phyloP scores from a whole-genome alignment of 345 rosid species.

The Arabis hirsuta region DNA sequence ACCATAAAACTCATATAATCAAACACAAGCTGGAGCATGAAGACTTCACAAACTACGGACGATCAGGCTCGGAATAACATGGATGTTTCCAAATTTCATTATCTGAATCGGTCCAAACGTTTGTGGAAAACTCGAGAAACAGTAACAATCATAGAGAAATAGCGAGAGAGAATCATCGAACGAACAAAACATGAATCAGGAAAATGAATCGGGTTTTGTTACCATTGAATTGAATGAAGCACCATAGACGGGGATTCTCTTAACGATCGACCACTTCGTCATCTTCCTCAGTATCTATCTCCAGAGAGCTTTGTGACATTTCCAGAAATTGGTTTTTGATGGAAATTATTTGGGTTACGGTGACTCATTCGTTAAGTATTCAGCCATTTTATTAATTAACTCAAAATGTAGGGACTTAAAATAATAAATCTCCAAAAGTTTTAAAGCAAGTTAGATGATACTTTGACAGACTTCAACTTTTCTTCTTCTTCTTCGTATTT shows the following conservation, averaged over 20 bases:
- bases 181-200: background rate
- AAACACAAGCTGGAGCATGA: background rate
- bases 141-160: background rate
- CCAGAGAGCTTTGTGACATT: constrained; percentile 15
- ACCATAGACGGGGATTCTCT: constrained; percentile 34
- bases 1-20: background rate
- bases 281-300: constrained; percentile 18
- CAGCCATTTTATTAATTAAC: background rate
- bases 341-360: background rate
- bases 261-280: constrained; percentile 42
- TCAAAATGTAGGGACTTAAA: background rate
- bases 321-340: background rate
- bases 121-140: background rate
- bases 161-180: constrained; percentile 26
- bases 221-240: constrained; percentile 32
- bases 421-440: background rate
- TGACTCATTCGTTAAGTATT: background rate
- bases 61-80: background rate
- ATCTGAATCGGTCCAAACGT: background rate
- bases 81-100: background rate
- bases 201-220: background rate
- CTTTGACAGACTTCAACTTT: constrained; percentile 36
- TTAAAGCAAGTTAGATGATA: constrained; percentile 6
- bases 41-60: background rate
- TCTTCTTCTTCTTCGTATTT: constrained; percentile 34